phyloP scores from a whole-genome alignment of 768 basidiomycete genomes.

The Pulveroboletus sp. region DNA sequence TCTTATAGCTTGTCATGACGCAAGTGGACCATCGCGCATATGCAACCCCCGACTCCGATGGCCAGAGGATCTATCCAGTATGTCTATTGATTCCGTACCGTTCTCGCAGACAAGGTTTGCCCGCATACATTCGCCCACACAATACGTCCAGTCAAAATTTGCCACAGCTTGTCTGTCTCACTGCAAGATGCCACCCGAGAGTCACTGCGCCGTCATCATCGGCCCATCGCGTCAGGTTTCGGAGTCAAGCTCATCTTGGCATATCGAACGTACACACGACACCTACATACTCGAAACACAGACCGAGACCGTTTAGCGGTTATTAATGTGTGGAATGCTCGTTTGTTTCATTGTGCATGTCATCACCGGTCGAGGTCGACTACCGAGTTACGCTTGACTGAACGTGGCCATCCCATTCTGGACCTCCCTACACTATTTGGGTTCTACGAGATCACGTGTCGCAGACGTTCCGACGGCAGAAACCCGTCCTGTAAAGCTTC shows the following conservation, averaged over 20 bases:
- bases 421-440: not conserved
- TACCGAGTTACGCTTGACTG: no score
- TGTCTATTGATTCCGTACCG: no score
- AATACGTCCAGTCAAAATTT: not conserved
- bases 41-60: no score
- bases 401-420: not conserved
- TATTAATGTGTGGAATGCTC: no score
- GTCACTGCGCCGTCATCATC: not conserved
- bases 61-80: no score
- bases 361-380: not conserved
- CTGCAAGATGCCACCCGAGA: not conserved
- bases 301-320: not conserved
- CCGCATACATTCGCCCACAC: not conserved
- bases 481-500: not conserved
- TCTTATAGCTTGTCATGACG: no score
- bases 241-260: not conserved
- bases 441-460: not conserved
- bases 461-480: not conserved
- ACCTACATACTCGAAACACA: not conserved
- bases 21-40: no score
- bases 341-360: not conserved
- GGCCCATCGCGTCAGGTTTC: not conserved
- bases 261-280: not conserved
- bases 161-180: not conserved
- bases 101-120: no score